phyloP scores from a whole-genome alignment of 768 basidiomycete species.

The Strobilomyces dryophilus region DNA sequence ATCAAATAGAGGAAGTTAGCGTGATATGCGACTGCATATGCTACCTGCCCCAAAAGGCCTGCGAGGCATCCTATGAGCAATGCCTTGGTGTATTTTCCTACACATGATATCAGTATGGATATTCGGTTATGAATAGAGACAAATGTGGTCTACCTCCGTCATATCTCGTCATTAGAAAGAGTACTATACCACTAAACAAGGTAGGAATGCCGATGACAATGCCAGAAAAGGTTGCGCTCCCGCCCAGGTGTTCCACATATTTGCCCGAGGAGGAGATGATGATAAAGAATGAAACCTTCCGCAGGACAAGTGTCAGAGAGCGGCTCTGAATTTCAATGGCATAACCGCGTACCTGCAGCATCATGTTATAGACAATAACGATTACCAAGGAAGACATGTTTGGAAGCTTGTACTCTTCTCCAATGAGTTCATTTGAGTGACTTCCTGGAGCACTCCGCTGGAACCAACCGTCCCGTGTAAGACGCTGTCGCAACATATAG shows the following conservation, averaged over 20 bases:
- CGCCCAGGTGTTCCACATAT: constrained; percentile 61
- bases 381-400: constrained; percentile 42
- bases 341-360: constrained; percentile 40
- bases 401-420: constrained; percentile 44
- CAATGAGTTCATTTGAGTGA: constrained; percentile 22
- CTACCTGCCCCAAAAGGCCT: constrained; percentile 51
- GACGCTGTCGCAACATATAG: constrained; percentile 8
- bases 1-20: constrained; percentile 63
- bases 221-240: constrained; percentile 67
- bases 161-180: constrained; percentile 51
- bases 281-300: constrained; percentile 63
- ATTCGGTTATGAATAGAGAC: neutral
- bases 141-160: constrained; percentile 46
- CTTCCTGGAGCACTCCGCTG: neutral
- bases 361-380: constrained; percentile 39
- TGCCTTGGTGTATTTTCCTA: constrained; percentile 53
- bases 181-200: constrained; percentile 52
- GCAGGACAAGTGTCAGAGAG: neutral
- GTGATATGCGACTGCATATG: constrained; percentile 59
- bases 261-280: constrained; percentile 62
- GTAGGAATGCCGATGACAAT: constrained; percentile 65
- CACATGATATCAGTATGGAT: neutral
- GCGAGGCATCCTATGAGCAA: constrained; percentile 52
- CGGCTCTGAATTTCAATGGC: neutral
- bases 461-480: neutral